These are phyloP conservation scores for Venturia asperata DNA, from an alignment of 2,329 filamentous ascomycete genomes.

Conservation along the genomic window DNA sequence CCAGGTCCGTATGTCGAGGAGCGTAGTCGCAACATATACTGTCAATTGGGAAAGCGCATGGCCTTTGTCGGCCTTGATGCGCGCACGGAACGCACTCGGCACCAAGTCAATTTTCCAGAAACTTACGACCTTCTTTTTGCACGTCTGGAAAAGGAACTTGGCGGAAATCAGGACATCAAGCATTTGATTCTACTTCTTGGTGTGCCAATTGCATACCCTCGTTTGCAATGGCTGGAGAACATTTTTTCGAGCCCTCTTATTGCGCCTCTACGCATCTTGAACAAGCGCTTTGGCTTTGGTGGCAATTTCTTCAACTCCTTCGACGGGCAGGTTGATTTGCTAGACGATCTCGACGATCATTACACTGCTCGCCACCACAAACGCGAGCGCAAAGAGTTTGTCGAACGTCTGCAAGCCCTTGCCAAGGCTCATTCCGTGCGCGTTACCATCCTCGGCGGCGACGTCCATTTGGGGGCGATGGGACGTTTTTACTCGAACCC, in stretches of 20 bases:
- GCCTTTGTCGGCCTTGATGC: constrained; percentile 55
- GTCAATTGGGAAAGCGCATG: constrained; percentile 58
- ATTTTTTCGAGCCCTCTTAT: constrained; percentile 81
- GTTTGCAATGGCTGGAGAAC: constrained; percentile 94
- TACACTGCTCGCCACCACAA: constrained; percentile 93
- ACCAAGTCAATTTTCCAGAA: constrained; percentile 80
- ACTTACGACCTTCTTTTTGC: constrained; percentile 56
- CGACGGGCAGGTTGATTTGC: constrained; percentile 64
- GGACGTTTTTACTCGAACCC: constrained; percentile 59
- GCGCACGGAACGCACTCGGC: constrained; percentile 70
- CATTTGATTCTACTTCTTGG: constrained; percentile 58
- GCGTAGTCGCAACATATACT: constrained; percentile 53
- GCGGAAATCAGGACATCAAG: constrained; percentile 50
- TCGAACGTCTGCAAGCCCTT: constrained; percentile 57
- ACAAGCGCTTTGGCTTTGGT: constrained; percentile 80
- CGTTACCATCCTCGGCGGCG: constrained; percentile 56
- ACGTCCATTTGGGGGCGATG: constrained; percentile 57
- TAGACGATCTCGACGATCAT: constrained; percentile 60
- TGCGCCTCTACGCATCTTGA: constrained; percentile 79
- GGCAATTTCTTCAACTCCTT: constrained; percentile 89
- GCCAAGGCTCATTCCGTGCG: constrained; percentile 50
- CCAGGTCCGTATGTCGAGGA: constrained; percentile 63
- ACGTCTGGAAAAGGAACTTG: constrained; percentile 47
- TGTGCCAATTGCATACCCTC: constrained; percentile 63
- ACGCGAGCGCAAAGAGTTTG: constrained; percentile 67